These are phyloP conservation scores for Bassia scoparia DNA, from an alignment of 148 eudicot genomes.

Conservation along the genomic window DNA sequence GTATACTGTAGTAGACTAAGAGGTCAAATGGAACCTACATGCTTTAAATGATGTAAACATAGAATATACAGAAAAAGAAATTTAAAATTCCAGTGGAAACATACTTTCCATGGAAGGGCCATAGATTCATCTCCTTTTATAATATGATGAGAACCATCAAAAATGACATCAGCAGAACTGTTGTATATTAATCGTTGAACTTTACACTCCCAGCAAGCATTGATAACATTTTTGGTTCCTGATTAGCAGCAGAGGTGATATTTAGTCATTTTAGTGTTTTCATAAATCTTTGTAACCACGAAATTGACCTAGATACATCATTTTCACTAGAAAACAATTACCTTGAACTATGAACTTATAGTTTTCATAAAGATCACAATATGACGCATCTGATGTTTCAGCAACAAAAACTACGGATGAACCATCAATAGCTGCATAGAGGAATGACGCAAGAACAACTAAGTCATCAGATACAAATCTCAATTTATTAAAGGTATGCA, in stretches of 20 bases:
- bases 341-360: constrained; percentile 80
- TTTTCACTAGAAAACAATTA: constrained; percentile 25
- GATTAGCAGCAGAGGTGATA: constrained; percentile 16
- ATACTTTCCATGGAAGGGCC: constrained; percentile 65
- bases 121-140: constrained; percentile 64
- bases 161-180: constrained; percentile 77
- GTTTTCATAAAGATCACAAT: constrained; percentile 45
- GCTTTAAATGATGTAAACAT: constrained; percentile 4
- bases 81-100: constrained; percentile 18
- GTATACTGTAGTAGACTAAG: constrained; percentile 43
- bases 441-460: constrained; percentile 2
- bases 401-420: constrained; percentile 67
- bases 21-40: constrained; percentile 24
- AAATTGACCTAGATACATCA: neutral
- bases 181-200: constrained; percentile 68
- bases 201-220: constrained; percentile 79
- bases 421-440: constrained; percentile 70
- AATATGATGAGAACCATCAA: constrained; percentile 58
- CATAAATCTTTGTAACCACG: neutral
- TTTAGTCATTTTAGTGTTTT: neutral
- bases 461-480: neutral
- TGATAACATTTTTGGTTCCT: constrained; percentile 81
- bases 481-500: neutral
- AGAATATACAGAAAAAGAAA: neutral
- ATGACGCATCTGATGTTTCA: constrained; percentile 29